A percentile compares a stretch with the other conserved stretches of the same genome.
phyloP scores from a whole-genome alignment of 306 rosid genomes.

The Prunus campanulata region DNA sequence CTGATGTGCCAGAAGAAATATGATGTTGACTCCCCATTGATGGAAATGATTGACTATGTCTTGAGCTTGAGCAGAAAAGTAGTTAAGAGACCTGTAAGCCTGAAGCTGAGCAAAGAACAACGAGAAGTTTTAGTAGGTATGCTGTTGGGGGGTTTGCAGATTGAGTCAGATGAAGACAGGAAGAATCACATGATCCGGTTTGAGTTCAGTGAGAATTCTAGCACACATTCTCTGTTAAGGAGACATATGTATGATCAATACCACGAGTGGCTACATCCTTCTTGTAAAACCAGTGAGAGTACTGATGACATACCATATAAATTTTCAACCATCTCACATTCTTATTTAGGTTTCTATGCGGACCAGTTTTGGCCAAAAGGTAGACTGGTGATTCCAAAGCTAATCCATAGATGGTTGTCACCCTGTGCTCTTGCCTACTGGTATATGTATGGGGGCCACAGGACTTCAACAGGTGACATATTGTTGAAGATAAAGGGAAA shows the following conservation, averaged over 20 bases:
- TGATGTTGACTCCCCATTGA: constrained; percentile 54
- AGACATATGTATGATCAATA: constrained; percentile 62
- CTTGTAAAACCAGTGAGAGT: constrained; percentile 51
- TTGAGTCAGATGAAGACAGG: constrained; percentile 70
- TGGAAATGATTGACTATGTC: constrained; percentile 73
- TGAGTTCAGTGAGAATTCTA: constrained; percentile 53
- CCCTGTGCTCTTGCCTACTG: constrained; percentile 90
- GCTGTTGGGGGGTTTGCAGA: constrained; percentile 78
- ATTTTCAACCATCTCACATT: constrained; percentile 64
- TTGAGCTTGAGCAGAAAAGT: constrained; percentile 65
- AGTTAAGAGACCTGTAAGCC: constrained; percentile 53
- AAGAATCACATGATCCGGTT: constrained; percentile 66
- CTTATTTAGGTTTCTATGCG: constrained; percentile 73
- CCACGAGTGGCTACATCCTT: constrained; percentile 89
- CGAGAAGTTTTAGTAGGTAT: constrained; percentile 83
- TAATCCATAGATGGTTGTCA: constrained; percentile 86
- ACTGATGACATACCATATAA: constrained; percentile 48
- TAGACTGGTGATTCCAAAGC: constrained; percentile 63
- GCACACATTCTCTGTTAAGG: constrained; percentile 50
- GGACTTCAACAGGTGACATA: constrained; percentile 66
- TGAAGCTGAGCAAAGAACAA: constrained; percentile 79
- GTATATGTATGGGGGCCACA: constrained; percentile 88
- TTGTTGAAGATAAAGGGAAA: constrained; percentile 74
- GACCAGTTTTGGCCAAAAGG: constrained; percentile 93
- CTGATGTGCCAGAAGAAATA: constrained; percentile 78